Percentiles rank a stretch among this genome's conserved stretches.
These are phyloP conservation scores for Phyllosticta citrichinensis DNA, from an alignment of 2,329 filamentous ascomycete species.

Conservation along the genomic window DNA sequence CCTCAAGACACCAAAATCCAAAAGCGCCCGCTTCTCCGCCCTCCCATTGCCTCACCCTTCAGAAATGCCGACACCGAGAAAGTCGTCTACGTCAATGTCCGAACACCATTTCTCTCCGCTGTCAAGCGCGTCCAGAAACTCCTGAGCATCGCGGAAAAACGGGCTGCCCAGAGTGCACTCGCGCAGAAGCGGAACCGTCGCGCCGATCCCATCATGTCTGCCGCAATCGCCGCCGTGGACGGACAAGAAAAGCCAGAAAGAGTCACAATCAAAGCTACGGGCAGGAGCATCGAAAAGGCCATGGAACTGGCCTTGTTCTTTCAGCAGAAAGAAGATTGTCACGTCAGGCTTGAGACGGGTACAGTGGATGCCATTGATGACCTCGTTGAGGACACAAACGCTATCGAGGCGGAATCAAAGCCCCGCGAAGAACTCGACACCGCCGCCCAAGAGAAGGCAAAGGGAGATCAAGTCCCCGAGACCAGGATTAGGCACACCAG, in stretches of 20 bases:
- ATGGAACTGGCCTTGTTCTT: slow-evolving; percentile 56
- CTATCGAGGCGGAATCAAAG: background rate
- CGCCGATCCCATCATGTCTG: slow-evolving; percentile 15
- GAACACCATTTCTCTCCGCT: slow-evolving; percentile 57
- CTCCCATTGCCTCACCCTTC: slow-evolving; percentile 45
- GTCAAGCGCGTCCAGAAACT: slow-evolving; percentile 56
- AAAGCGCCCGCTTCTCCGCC: slow-evolving; percentile 50
- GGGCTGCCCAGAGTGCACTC: slow-evolving; percentile 16
- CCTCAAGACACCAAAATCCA: slow-evolving; percentile 36
- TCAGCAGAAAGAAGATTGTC: slow-evolving; percentile 48
- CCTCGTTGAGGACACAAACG: slow-evolving; percentile 33
- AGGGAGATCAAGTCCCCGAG: slow-evolving; percentile 27
- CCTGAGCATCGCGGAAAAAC: slow-evolving; percentile 47
- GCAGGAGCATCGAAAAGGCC: slow-evolving; percentile 55
- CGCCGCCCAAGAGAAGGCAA: background rate
- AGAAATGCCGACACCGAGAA: slow-evolving; percentile 40
- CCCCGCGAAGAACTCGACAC: slow-evolving; percentile 10
- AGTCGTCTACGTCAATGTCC: slow-evolving; percentile 55
- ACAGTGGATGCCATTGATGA: slow-evolving; percentile 60
- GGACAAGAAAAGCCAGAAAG: slow-evolving; percentile 30
- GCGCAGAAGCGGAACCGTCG: slow-evolving; percentile 2
- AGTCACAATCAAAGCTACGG: slow-evolving; percentile 55
- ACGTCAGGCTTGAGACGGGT: slow-evolving; percentile 50
- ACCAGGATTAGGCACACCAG: slow-evolving; percentile 26
- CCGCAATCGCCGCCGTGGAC: slow-evolving; percentile 28